Evolutionary conservation across 257 asterid genomes (phyloP), one percentile per base, ranked within the genome.

Genomic region (Agastache rugosa): DNA sequence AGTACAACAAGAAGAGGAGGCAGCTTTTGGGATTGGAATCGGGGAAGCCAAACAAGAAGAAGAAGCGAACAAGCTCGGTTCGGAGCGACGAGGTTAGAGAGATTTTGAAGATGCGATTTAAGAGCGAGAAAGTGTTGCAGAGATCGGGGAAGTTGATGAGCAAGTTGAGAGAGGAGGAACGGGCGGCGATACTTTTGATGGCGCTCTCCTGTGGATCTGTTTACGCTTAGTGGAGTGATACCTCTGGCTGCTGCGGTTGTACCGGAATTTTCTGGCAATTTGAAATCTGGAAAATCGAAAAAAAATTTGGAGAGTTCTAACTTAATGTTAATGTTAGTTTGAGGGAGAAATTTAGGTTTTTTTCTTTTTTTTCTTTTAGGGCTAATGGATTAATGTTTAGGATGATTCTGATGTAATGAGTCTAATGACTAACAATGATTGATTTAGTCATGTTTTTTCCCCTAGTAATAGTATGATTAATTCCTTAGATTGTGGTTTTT

Each of bases 121-220:
- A 87, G 1, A 82, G 84, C 22, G 92, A 83, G 39, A 35, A 78
- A 65, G 76, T 85, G 71, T 60, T 77, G 67, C 84, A 67, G 81
- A 85, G 88, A 83, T 88, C 88, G 6, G 83, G 88, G 1, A 87
- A 86, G 58, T 74, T 84, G 70, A 41, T 84, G 89, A 82, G 84
- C 78, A 82, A 83, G 59, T 80, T 92, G 82, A 81, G 89, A 42
- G 98, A 93, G 74, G 97, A 94, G 61, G 98, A 94, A 47, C 86
- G 82, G 51, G 98, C 98, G 61, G 98, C 98, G 22, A 35, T 91
- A 6, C 81, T 91, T 15, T 78, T 94, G 85, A 88, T 91, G 98
- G 93, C 97, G 19, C 83, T 94, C 8, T 90, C 97, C 6, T 87
- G 89, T 51, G 97, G 96, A 81, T 88, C 96, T 73, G 89, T 87